Evolutionary conservation across 2,329 filamentous ascomycete genomes (phyloP).

Genomic region (Aplosporella prunicola): DNA sequence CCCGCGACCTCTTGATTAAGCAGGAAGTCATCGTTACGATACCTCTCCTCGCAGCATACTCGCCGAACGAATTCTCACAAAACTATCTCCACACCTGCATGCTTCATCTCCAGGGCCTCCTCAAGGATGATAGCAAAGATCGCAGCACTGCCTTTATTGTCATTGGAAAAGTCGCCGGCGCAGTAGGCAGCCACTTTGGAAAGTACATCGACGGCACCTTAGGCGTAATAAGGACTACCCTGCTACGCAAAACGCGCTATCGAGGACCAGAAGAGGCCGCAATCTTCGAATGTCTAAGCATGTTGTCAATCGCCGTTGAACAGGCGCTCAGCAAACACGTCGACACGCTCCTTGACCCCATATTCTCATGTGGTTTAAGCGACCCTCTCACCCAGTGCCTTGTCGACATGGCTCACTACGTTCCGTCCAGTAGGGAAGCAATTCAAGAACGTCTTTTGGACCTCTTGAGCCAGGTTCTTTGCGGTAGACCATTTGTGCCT

Average conservation of each 20-base stretch:
- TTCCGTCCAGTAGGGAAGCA: slow-evolving; percentile 81
- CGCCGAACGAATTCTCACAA: slow-evolving; percentile 79
- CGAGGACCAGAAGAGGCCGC: slow-evolving; percentile 53
- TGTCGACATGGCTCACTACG: slow-evolving; percentile 98
- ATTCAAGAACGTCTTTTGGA: slow-evolving; percentile 93
- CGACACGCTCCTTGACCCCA: slow-evolving; percentile 87
- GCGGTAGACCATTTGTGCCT: slow-evolving; percentile 83
- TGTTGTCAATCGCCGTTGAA: slow-evolving; percentile 86
- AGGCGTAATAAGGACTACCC: slow-evolving; percentile 83
- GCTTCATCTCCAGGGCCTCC: slow-evolving; percentile 85
- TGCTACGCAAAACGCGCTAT: slow-evolving; percentile 65
- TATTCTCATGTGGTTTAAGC: slow-evolving; percentile 92
- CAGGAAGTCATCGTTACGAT: slow-evolving; percentile 87
- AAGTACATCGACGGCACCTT: slow-evolving; percentile 92
- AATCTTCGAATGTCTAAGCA: slow-evolving; percentile 96
- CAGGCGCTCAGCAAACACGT: slow-evolving; percentile 98
- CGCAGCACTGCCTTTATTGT: slow-evolving; percentile 89
- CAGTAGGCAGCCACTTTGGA: slow-evolving; percentile 88
- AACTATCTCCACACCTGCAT: slow-evolving; percentile 92
- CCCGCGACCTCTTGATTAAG: slow-evolving; percentile 77
- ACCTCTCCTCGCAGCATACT: slow-evolving; percentile 85
- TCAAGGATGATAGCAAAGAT: slow-evolving; percentile 84
- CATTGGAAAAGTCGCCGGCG: slow-evolving; percentile 92
- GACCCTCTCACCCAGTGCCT: slow-evolving; percentile 89
- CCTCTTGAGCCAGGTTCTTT: slow-evolving; percentile 88